Evolutionary conservation across 129 eudicot genomes (phyloP), one percentile per base, ranked within the genome.

Genomic region (Flaveria bidentis): DNA sequence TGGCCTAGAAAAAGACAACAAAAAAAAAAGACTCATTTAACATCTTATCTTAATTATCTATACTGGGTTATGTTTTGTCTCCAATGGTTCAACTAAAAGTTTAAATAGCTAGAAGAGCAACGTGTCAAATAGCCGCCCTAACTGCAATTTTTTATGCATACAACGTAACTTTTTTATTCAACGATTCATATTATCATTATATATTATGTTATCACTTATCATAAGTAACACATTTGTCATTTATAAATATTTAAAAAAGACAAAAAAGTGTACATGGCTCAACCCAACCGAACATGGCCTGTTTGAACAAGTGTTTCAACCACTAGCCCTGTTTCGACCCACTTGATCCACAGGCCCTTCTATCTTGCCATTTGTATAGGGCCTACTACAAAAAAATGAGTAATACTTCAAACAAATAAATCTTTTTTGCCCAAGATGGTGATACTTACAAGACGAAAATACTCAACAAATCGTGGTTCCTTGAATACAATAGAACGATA

Each of bases 401-500:
- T 7, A 71, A 71, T 9, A 44, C 26, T 28, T 0, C 17, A 62
- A 4, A 1, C 17, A n/a, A 9, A 17, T 46, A 20, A 13, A 6
- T 2, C 1, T 14, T 33, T 33, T 14, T 5, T 41, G 39, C 41
- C 72, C 23, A n/a, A 5, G 71, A 60, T 33, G 58, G 61, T 9
- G 39, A 22, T 61, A 78, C 96, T 91, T 73, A 91, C 99, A 56
- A 87, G 93, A 81, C 97, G 99, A 84, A 94, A 94, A 81, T 94
- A 94, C 88, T 94, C 99, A 4, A 94, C 97, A 79, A 94, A 94
- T 1, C 96, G 93, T 42, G 99, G 99, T 71, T 94, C 99, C 65
- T 89, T 57, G 66, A 94, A 91, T 41, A 94, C 99, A 65, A 94
- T 85, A 0, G 96, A 86, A 18, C 97, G 97, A 74, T 87, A 94